These are phyloP conservation scores for Dictyostelium capitatum DNA, from an alignment of 78 protist species.

Conservation along the genomic window DNA sequence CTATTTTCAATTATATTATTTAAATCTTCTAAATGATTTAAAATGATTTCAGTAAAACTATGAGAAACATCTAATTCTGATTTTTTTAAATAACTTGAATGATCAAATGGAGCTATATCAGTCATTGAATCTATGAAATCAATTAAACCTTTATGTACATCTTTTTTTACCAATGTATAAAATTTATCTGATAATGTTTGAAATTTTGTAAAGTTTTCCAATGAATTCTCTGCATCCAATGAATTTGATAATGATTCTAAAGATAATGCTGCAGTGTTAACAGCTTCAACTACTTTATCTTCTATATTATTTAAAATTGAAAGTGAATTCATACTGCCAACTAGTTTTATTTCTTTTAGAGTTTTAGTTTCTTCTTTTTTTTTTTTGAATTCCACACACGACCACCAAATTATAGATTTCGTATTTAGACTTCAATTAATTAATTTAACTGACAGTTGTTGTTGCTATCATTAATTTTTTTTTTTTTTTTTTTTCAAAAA, in stretches of 20 bases:
- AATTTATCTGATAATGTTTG: constrained; percentile 53
- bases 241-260: constrained; percentile 31
- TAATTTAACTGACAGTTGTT: too few relatives aligned
- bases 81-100: constrained; percentile 56
- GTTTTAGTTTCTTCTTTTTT: background rate
- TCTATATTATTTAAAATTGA: constrained; percentile 74
- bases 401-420: too few relatives aligned
- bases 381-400: too few relatives aligned
- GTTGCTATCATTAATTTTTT: too few relatives aligned
- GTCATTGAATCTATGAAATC: constrained; percentile 79
- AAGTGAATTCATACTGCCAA: constrained; percentile 63
- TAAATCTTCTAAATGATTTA: constrained; percentile 45
- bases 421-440: too few relatives aligned
- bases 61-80: constrained; percentile 65
- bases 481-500: too few relatives aligned
- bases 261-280: constrained; percentile 61
- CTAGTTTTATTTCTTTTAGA: too few relatives aligned
- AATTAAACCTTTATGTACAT: constrained; percentile 67
- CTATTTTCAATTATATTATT: constrained; percentile 11
- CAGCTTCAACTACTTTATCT: constrained; percentile 62
- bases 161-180: constrained; percentile 52
- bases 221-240: constrained; percentile 14
- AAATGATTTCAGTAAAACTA: constrained; percentile 45
- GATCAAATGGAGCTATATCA: constrained; percentile 75
- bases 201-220: constrained; percentile 4